Conservation (phyloP, 2,329 filamentous ascomycete species). For the Fusarium lateritium region DNA sequence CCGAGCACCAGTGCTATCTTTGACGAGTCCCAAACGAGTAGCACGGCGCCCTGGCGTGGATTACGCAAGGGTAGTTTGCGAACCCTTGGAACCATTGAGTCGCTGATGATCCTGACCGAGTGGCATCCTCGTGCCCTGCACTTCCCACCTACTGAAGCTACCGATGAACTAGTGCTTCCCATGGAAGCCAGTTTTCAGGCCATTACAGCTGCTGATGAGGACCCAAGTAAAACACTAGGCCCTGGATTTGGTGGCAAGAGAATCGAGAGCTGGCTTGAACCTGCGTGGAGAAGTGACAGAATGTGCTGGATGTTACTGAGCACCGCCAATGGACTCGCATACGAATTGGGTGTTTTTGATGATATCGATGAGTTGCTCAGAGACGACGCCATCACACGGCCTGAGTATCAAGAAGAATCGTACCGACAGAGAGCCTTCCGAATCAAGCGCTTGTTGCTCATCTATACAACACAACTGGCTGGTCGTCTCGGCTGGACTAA, state of each 20-base stretch:
- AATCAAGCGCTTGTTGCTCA: slow-evolving; percentile 87
- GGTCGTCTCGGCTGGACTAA: slow-evolving; percentile 93
- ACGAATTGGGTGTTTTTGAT: slow-evolving; percentile 96
- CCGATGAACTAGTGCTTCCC: slow-evolving; percentile 77
- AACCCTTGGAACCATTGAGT: slow-evolving; percentile 94
- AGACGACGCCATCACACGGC: slow-evolving; percentile 70
- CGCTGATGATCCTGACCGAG: slow-evolving; percentile 92
- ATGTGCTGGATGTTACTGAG: slow-evolving; percentile 99
- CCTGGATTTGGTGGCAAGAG: slow-evolving; percentile 83
- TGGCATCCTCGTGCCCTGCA: slow-evolving; percentile 97
- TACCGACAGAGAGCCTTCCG: slow-evolving; percentile 85
- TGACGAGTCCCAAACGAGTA: slow-evolving; percentile 73
- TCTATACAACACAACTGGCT: slow-evolving; percentile 95
- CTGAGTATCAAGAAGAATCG: slow-evolving; percentile 80
- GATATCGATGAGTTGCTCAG: slow-evolving; percentile 81
- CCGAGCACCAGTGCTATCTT: slow-evolving; percentile 67
- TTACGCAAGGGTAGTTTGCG: slow-evolving; percentile 84
- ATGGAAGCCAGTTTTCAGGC: slow-evolving; percentile 65
- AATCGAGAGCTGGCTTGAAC: slow-evolving; percentile 96
- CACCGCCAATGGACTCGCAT: slow-evolving; percentile 89
- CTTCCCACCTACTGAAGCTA: slow-evolving; percentile 87
- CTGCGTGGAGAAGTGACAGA: slow-evolving; percentile 92
- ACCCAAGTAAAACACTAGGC: slow-evolving; percentile 52
- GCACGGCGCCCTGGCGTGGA: slow-evolving; percentile 78
- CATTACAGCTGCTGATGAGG: slow-evolving; percentile 56